A percentile compares a stretch with the other conserved stretches of the same genome.
Evolutionary conservation across 768 basidiomycete genomes (phyloP).

Genomic region (Rhizopogon vesiculosus): DNA sequence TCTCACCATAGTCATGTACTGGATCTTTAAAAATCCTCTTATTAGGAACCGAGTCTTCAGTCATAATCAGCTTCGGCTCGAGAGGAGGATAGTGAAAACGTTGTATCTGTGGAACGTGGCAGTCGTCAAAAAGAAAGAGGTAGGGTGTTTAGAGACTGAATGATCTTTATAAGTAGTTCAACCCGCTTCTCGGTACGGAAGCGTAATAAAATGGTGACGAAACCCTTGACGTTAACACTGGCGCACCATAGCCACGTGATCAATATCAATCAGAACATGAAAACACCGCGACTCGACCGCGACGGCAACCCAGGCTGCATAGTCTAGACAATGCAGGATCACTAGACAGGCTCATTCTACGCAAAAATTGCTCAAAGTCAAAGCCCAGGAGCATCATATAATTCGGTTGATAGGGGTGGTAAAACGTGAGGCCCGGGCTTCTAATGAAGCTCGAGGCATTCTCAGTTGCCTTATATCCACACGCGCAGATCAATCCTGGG

Average conservation of each 20-base stretch:
- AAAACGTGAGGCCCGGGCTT: background rate
- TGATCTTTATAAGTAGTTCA: background rate
- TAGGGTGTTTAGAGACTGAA: background rate
- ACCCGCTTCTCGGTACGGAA: too few relatives aligned
- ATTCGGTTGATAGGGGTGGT: too few relatives aligned
- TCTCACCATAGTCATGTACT: constrained; percentile 38
- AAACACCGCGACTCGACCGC: too few relatives aligned
- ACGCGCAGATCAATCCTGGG: background rate
- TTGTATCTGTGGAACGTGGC: background rate
- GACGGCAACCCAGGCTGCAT: background rate
- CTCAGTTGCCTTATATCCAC: background rate
- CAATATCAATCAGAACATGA: background rate
- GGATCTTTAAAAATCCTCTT: constrained; percentile 32
- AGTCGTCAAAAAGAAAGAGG: background rate
- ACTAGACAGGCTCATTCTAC: background rate
- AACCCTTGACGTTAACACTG: background rate
- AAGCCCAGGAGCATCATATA: background rate
- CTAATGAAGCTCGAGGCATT: background rate
- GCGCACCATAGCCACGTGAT: background rate
- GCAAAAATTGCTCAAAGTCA: background rate
- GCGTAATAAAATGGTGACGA: background rate
- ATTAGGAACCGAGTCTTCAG: constrained; percentile 4
- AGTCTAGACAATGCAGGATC: background rate
- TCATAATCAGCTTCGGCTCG: background rate
- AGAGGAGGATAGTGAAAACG: background rate